Base-by-base conservation (phyloP, 2,329 filamentous ascomycete species). In the Helminthosporium solani region DNA sequence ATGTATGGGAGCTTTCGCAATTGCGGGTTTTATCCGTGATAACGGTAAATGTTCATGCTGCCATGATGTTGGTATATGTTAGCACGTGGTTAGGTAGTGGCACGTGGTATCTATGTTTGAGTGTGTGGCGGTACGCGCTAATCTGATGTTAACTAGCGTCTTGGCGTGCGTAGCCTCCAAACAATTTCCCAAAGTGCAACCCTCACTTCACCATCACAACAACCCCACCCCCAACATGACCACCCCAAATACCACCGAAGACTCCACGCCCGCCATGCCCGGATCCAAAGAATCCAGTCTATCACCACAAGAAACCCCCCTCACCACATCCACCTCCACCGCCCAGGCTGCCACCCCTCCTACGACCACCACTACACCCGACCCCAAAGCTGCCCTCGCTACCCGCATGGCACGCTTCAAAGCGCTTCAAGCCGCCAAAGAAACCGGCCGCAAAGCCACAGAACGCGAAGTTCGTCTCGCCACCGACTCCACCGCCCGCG, bases 341-440 rank as follows among this genome's bases (percentile, higher is more conserved):
- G 19, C 47, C 14, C 23, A 6, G 9, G 19, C 42, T 15, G 30
- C 50, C 3, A 33, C 21, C 8, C 7, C 47, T 28, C 18, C 40
- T 39, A 11, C 45, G 23, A 18, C 12, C 28, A 14, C 30, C 15
- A 12, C 37, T 39, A 15, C 21, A 9, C 23, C 36, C 46, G 60
- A 66, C 40, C 42, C 63, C 25, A 66, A 67, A 59, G 52, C 61
- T 40, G 65, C 65, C 14, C 63, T 68, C 42, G 61, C 62, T 16
- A 62, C 66, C n/a, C 66, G 66, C 46, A 64, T 70, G 70, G 88
- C 88, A 40, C 85, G 88, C 54, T 96, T 96, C 77, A 91, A 90
- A 67, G 87, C 88, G 3, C 83, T 96, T 14, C 85, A 95, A 72
- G 87, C 87, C 20, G 86, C 90, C 60, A 73, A 75, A 61, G 67